Percentiles rank a stretch among this genome's conserved stretches.
Conservation (phyloP, 225 moss, liverwort and hornwort genomes). For the Rhytidiadelphus loreus region DNA sequence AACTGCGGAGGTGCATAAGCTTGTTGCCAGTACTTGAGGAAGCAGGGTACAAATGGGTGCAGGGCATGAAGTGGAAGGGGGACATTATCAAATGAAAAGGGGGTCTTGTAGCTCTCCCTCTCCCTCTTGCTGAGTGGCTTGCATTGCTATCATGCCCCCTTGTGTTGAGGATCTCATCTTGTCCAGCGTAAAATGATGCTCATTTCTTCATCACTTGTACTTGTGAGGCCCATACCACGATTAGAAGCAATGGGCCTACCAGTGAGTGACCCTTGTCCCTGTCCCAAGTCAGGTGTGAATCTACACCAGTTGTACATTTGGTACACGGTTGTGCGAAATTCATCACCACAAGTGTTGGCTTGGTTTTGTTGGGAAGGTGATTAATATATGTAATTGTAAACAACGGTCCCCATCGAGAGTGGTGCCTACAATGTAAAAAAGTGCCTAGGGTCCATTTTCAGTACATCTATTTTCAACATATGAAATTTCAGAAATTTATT, state of each 20-base stretch:
- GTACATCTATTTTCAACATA: too few relatives aligned
- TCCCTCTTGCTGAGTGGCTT: not conserved
- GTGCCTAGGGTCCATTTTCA: not conserved
- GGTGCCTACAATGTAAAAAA: too few relatives aligned
- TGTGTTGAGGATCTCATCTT: not conserved
- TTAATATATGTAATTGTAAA: not conserved
- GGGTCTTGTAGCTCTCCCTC: not conserved
- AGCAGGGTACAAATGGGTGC: not conserved
- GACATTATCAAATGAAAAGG: not conserved
- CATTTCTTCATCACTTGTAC: not conserved
- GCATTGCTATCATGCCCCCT: not conserved
- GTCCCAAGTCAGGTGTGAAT: not conserved
- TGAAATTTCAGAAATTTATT: not conserved
- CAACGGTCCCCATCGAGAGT: fast-evolving
- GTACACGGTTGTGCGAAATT: too few relatives aligned
- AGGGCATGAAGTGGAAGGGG: not conserved
- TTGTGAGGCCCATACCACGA: not conserved
- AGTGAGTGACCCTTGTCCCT: not conserved
- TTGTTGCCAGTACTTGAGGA: not conserved
- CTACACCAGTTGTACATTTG: not conserved
- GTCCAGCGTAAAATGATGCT: fast-evolving
- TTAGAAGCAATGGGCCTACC: too few relatives aligned
- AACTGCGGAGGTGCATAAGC: not conserved
- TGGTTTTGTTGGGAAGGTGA: not conserved
- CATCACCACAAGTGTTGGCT: not conserved